Evolutionary conservation across 805 yeast species (phyloP).

Genomic region (Scheffersomyces lignosus): DNA sequence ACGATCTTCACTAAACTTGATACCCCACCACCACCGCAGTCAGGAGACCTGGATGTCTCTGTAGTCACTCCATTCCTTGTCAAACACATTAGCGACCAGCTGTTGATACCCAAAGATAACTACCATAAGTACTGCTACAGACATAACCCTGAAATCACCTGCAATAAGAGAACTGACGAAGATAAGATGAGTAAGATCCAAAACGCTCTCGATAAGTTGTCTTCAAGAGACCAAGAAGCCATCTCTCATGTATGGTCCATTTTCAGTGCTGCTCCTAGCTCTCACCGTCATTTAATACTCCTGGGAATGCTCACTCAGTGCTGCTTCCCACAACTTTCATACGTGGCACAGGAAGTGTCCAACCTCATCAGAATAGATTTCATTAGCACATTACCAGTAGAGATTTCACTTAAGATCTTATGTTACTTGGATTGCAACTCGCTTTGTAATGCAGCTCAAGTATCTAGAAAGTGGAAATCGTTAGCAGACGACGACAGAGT

Average conservation of each 20-base stretch:
- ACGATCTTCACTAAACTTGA: background rate
- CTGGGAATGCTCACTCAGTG: slow-evolving; percentile 86
- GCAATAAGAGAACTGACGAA: slow-evolving; percentile 69
- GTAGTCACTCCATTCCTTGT: slow-evolving; percentile 42
- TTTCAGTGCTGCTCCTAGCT: slow-evolving; percentile 71
- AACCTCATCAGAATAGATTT: slow-evolving; percentile 85
- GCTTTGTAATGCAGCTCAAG: slow-evolving; percentile 93
- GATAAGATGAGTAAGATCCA: slow-evolving; percentile 65
- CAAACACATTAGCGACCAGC: slow-evolving; percentile 42
- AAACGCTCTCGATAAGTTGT: slow-evolving; percentile 52
- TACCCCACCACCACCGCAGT: slow-evolving; percentile 5
- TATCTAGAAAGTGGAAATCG: slow-evolving; percentile 79
- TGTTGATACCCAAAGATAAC: slow-evolving; percentile 48
- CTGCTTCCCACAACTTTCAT: slow-evolving; percentile 93
- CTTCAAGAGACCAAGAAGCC: slow-evolving; percentile 72
- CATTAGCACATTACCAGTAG: slow-evolving; percentile 80
- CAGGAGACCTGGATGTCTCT: slow-evolving; percentile 17
- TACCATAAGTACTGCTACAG: slow-evolving; percentile 81
- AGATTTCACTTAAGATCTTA: slow-evolving; percentile 77
- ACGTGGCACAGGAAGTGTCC: slow-evolving; percentile 75
- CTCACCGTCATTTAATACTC: slow-evolving; percentile 71
- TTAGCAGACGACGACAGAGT: slow-evolving; percentile 95
- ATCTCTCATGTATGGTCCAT: slow-evolving; percentile 82
- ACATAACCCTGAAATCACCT: slow-evolving; percentile 85
- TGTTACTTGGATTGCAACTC: slow-evolving; percentile 91